Conservation (phyloP, 2,329 filamentous ascomycete genomes). For the Rachicladosporium sp. region DNA sequence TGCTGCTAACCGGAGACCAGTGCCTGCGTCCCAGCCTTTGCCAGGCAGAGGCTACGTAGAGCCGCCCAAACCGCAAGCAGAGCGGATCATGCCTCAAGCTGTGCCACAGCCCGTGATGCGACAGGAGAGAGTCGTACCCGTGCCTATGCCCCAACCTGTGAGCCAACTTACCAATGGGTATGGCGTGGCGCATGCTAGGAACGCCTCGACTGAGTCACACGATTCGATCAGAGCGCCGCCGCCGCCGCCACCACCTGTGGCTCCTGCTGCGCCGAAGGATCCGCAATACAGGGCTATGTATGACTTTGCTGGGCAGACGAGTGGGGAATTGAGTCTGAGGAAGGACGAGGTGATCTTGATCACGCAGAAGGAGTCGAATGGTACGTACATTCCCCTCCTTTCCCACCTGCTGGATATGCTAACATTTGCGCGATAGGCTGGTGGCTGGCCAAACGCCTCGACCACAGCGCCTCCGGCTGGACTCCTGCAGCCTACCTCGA, state of each 20-base stretch:
- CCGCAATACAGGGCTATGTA: slow-evolving; percentile 83
- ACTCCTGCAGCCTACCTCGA: slow-evolving; percentile 88
- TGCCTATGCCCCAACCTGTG: no score
- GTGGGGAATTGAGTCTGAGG: slow-evolving; percentile 71
- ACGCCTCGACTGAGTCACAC: slow-evolving; percentile 22
- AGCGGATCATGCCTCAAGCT: slow-evolving; percentile 20
- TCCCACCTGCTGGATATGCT: no score
- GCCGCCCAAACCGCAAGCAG: slow-evolving; percentile 11
- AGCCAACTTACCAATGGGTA: no score
- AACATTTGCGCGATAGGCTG: slow-evolving; percentile 49
- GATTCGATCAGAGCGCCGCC: slow-evolving; percentile 35
- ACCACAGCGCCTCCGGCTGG: slow-evolving; percentile 71
- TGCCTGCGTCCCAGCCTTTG: slow-evolving; percentile 33
- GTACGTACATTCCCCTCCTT: slow-evolving; percentile 40
- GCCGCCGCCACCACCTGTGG: slow-evolving; percentile 53
- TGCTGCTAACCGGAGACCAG: slow-evolving; percentile 29
- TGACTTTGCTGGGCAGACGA: slow-evolving; percentile 73
- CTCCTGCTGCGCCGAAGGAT: slow-evolving; percentile 50
- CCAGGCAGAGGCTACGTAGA: slow-evolving; percentile 14
- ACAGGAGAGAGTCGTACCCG: slow-evolving; percentile 24
- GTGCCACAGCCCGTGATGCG: slow-evolving; percentile 37
- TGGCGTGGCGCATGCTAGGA: slow-evolving; percentile 21
- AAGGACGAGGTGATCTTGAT: slow-evolving; percentile 77
- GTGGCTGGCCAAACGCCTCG: slow-evolving; percentile 77
- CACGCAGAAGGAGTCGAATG: slow-evolving; percentile 89